Conservation (phyloP, 768 basidiomycete species). For the Naganishia antarctica region DNA sequence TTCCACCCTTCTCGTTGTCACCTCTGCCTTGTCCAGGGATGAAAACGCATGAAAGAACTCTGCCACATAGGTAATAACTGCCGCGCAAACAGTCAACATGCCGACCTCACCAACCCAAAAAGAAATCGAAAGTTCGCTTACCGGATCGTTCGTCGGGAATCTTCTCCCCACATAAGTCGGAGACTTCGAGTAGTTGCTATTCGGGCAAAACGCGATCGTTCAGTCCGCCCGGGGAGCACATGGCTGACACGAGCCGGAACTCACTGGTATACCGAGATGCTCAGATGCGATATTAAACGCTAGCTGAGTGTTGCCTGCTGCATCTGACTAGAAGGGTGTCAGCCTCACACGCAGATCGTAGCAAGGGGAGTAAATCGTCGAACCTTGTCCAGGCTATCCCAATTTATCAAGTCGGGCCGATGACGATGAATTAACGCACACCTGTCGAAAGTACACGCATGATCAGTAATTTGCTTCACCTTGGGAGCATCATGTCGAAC, state of each 20-base stretch:
- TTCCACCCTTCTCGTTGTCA: conserved; percentile 83
- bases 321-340: conserved; percentile 52
- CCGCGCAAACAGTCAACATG: no score
- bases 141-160: conserved; percentile 83
- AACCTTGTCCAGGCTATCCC: conserved; percentile 74
- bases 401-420: conserved; percentile 91
- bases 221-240: no score
- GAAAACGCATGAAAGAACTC: conserved; percentile 98
- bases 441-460: conserved; percentile 51
- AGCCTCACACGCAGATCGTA: not conserved
- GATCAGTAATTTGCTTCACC: not conserved
- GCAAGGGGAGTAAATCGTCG: not conserved
- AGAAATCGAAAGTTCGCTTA: conserved; percentile 3
- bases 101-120: no score
- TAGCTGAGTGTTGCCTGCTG: conserved; percentile 73
- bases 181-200: conserved; percentile 96
- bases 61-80: conserved; percentile 94
- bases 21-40: conserved; percentile 93
- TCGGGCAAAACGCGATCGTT: no score
- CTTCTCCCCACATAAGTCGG: conserved; percentile 77
- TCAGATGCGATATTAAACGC: conserved; percentile 86
- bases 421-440: conserved; percentile 97
- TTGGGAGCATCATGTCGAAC: conserved; percentile 44
- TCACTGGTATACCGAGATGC: conserved; percentile 81
- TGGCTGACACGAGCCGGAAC: conserved; percentile 46